These are phyloP conservation scores for Elongisporangium prolatum DNA, from an alignment of 352 stramenopile genomes.

Conservation along the genomic window DNA sequence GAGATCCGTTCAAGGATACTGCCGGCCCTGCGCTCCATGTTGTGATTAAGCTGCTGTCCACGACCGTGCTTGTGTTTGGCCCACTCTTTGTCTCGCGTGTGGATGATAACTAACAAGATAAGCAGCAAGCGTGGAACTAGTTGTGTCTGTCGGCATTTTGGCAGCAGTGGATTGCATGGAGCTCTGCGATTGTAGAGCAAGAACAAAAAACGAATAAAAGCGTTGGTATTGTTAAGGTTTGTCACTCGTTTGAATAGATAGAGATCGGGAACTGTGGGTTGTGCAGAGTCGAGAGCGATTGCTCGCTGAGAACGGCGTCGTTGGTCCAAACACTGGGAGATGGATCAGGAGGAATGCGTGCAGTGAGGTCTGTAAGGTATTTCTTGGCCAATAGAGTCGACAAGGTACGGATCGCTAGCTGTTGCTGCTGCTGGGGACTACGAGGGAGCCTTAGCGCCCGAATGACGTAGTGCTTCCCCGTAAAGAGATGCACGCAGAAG, in stretches of 20 bases:
- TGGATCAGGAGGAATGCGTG: constrained; percentile 11
- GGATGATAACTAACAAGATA: constrained; percentile 4
- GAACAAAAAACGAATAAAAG: background rate
- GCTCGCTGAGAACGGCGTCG: constrained; percentile 27
- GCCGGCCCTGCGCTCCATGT: constrained; percentile 96
- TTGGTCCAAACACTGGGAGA: constrained; percentile 28
- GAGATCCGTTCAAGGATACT: constrained; percentile 97
- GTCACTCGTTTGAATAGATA: constrained; percentile 26
- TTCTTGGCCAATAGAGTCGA: constrained; percentile 23
- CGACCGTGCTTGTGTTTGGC: constrained; percentile 90
- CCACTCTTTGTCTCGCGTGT: constrained; percentile 89
- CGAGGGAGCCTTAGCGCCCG: constrained; percentile 37
- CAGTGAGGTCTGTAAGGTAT: constrained; percentile 23
- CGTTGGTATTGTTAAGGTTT: background rate
- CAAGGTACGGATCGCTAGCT: constrained; percentile 1
- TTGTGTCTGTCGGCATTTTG: background rate
- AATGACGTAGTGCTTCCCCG: constrained; percentile 36
- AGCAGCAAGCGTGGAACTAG: background rate
- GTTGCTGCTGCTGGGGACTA: constrained; percentile 15
- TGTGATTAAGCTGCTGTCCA: constrained; percentile 97
- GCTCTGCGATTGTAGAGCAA: background rate
- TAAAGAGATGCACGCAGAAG: constrained; percentile 35
- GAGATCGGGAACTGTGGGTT: constrained; percentile 44
- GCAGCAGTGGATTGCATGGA: background rate
- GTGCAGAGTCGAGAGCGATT: constrained; percentile 33